Percentiles rank a stretch among this genome's conserved stretches.
phyloP scores from a whole-genome alignment of 345 rosid genomes.

The thale cress (Arabidopsis thaliana) region TAIR10.1 NC_003075.7:16337001-16337500 shows the following conservation, averaged over 20 bases:
- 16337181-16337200: background rate
- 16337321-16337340: conserved; percentile 91
- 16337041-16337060: conserved; percentile 17
- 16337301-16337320: conserved; percentile 80
- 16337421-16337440: background rate
- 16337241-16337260: conserved; percentile 85
- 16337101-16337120: background rate
- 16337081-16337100: background rate
- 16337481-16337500: background rate
- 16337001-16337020: conserved; percentile 29
- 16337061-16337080: background rate
- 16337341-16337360: conserved; percentile 78
- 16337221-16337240: conserved; percentile 66
- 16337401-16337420: background rate
- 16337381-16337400: background rate
- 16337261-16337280: conserved; percentile 72
- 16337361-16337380: background rate
- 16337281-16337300: conserved; percentile 84
- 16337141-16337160: background rate
- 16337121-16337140: conserved; percentile 8
- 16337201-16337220: background rate
- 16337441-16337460: background rate
- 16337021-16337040: background rate
- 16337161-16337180: background rate
- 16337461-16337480: background rate